Conservation (phyloP, 495 filamentous ascomycete species). For the Amorphotheca resinae region DNA sequence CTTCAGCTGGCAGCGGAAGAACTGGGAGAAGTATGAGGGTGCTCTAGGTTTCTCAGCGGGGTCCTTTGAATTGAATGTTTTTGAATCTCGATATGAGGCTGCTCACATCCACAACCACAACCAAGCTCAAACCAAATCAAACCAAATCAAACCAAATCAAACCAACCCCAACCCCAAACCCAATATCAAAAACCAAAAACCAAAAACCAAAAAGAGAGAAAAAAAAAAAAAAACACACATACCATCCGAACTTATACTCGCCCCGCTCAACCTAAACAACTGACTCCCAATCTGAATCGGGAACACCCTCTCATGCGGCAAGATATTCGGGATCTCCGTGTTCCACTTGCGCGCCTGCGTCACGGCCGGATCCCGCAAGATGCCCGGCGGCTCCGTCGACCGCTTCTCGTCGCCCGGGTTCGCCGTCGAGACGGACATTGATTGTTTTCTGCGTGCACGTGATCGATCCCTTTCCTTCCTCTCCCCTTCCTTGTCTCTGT, state of each 20-base stretch:
- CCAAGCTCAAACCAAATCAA: not conserved
- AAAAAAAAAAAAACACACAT: too few relatives aligned
- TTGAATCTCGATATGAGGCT: slow-evolving; percentile 19
- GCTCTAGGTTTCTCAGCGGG: slow-evolving; percentile 52
- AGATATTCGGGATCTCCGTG: slow-evolving; percentile 39
- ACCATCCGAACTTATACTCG: slow-evolving; percentile 93
- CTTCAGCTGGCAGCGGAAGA: slow-evolving; percentile 76
- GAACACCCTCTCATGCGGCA: slow-evolving; percentile 63
- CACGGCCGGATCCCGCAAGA: slow-evolving; percentile 4
- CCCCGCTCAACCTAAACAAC: slow-evolving; percentile 86
- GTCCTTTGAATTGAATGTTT: too few relatives aligned
- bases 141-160: not conserved
- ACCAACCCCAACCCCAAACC: too few relatives aligned
- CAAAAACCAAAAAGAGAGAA: too few relatives aligned
- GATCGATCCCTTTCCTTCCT: too few relatives aligned
- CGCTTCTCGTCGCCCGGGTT: not conserved
- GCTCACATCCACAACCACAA: not conserved
- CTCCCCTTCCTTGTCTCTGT: too few relatives aligned
- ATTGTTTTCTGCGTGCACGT: too few relatives aligned
- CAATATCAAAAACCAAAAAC: too few relatives aligned
- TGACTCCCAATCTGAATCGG: slow-evolving; percentile 90
- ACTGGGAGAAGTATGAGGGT: slow-evolving; percentile 94
- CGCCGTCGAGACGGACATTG: too few relatives aligned
- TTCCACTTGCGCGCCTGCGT: slow-evolving; percentile 10
- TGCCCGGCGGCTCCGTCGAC: slow-evolving; percentile 6